Base-by-base conservation (phyloP, 139 green algal species). In the Mychonastes homosphaera region DNA sequence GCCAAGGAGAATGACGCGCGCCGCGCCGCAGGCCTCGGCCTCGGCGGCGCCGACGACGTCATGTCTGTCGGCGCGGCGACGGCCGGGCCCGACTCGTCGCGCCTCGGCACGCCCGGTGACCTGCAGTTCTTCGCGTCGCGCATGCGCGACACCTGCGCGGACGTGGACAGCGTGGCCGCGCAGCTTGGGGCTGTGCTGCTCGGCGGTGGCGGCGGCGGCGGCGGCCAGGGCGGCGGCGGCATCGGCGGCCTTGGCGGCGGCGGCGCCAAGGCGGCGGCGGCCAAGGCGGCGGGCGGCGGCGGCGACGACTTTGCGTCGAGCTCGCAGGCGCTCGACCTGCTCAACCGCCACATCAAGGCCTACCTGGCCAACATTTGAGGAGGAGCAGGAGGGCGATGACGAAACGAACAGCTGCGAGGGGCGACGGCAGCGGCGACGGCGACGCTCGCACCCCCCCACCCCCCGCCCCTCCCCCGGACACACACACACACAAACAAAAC, bases 81-180 rank as follows among this genome's bases (percentile, higher is more conserved):
- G 6, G 19, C 9, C 19, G 41, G 41, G 8, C 19, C 41, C 19
- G 41, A 48, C 24, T n/a, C 24, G 41, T 8, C 47, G 2, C 29
- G 43, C 28, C 55, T 75, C 9, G 67, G 67, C 18, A 47, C n/a
- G n/a, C 16, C 41, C 3, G 29, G n/a, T 27, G 67, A 70, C 24
- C 54, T 75, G 21, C 51, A 50, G 32, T 75, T 56, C 56, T 63
- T 71, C 33, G 46, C 48, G 46, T 39, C 40, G 4, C 60, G 54
- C 21, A 51, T 67, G 61, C 50, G 61, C 4, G 51, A 62, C 38
- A 51, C 61, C 4, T 67, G 61, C 41, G 30, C 39, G 2, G 40
- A 29, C 5, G 40, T 34, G 18, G 61, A 61, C 21, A 41, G 30
- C 4, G 23, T 58, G 4, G 33, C 29, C 9, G 16, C 13, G 2